A percentile compares a stretch with the other conserved stretches of the same genome.
phyloP scores from a whole-genome alignment of 371 early-diverging fungal genomes.

The Rhizopus arrhizus region DNA sequence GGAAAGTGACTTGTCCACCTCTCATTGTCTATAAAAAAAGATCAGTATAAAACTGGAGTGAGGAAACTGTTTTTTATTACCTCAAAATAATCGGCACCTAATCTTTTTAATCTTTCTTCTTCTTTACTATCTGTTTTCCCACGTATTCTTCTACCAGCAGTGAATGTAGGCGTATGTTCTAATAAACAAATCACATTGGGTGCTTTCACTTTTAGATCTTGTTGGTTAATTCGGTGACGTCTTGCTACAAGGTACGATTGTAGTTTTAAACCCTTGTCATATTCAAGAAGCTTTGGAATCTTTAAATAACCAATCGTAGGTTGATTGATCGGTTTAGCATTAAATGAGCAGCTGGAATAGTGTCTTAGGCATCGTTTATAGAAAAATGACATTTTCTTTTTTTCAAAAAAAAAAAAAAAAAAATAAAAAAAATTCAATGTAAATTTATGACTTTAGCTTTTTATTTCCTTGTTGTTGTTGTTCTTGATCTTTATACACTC shows the following conservation, averaged over 20 bases:
- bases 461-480: constrained; percentile 8
- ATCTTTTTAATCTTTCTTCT: constrained; percentile 49
- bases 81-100: constrained; percentile 84
- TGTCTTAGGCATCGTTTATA: background rate
- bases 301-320: constrained; percentile 28
- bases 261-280: constrained; percentile 57
- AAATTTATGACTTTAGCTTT: constrained; percentile 17
- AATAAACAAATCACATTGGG: constrained; percentile 76
- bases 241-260: constrained; percentile 57
- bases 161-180: constrained; percentile 89
- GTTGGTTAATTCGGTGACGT: constrained; percentile 41
- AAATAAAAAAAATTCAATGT: constrained; percentile 1
- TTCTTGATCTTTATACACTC: constrained; percentile 4
- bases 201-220: background rate
- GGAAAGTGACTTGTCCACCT: constrained; percentile 96
- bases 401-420: constrained; percentile 6
- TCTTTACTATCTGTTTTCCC: constrained; percentile 61
- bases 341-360: constrained; percentile 8
- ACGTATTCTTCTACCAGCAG: constrained; percentile 86
- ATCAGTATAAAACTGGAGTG: too few relatives aligned
- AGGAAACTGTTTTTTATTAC: constrained; percentile 23
- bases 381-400: constrained; percentile 2
- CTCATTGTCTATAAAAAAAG: constrained; percentile 57
- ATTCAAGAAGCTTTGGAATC: constrained; percentile 41
- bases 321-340: constrained; percentile 16